Evolutionary conservation across 225 moss, liverwort and hornwort species (phyloP).

Genomic region (Climacium dendroides): DNA sequence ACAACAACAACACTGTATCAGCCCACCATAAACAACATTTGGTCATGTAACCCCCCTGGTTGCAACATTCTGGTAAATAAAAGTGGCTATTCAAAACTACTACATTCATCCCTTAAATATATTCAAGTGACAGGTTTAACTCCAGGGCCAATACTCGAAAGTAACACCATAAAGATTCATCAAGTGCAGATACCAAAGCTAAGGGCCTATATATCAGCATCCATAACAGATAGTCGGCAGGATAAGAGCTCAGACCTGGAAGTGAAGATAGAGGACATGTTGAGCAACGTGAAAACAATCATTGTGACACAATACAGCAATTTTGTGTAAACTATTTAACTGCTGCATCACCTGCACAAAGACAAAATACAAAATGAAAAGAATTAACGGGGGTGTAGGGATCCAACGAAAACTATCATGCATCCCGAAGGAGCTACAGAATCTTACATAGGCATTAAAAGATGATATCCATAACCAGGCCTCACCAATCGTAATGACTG

Average conservation of each 20-base stretch:
- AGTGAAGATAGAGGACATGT: slow-evolving; percentile 56
- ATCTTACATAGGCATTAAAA: not conserved
- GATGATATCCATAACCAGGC: not conserved
- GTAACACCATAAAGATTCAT: not conserved
- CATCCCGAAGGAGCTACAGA: not conserved
- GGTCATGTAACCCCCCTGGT: not conserved
- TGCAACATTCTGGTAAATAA: not conserved
- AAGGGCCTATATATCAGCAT: not conserved
- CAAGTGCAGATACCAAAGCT: not conserved
- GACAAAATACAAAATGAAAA: not conserved
- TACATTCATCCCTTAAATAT: not conserved
- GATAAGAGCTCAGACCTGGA: slow-evolving; percentile 45
- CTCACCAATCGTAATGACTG: not conserved
- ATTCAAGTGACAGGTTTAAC: not conserved
- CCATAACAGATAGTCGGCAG: not conserved
- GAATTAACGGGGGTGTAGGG: not conserved
- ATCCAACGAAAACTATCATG: not conserved
- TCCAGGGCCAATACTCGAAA: not conserved
- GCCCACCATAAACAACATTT: not conserved
- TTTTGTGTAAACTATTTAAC: slow-evolving; percentile 56
- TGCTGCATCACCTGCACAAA: slow-evolving; percentile 42
- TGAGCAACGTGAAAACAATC: slow-evolving; percentile 83
- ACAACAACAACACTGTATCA: slow-evolving; percentile 5
- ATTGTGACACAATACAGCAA: slow-evolving; percentile 73
- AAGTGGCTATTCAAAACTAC: not conserved